Conservation (phyloP, 1,284 basidiomycete species). For the Singerocomus rubriflavus region DNA sequence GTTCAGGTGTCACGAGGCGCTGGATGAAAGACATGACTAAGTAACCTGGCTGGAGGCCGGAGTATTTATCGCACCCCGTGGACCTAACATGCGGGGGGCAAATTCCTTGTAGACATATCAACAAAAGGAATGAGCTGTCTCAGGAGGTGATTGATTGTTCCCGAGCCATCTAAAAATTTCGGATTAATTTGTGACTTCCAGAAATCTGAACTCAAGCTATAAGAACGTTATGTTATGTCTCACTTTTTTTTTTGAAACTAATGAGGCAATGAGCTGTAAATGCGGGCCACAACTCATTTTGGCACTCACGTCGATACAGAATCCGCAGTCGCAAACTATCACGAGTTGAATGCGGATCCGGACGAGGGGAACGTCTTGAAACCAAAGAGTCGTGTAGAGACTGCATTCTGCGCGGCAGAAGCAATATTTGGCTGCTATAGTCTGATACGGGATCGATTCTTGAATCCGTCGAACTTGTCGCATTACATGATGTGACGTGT, state of each 20-base stretch:
- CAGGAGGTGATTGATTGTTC: too few species aligned
- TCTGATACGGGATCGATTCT: too few species aligned
- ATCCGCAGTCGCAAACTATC: too few species aligned
- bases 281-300: neutral
- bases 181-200: neutral
- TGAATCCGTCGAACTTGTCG: too few species aligned
- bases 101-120: neutral
- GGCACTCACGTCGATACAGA: neutral
- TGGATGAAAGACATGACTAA: conserved; percentile 14
- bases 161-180: neutral
- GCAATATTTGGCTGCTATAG: too few species aligned
- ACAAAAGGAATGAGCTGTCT: neutral
- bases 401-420: too few species aligned
- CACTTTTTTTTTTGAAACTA: neutral
- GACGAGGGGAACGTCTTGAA: too few species aligned
- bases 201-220: neutral
- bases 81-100: neutral
- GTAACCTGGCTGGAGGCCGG: neutral
- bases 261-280: neutral
- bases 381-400: too few species aligned
- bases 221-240: neutral
- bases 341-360: too few species aligned
- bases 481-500: neutral
- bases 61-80: neutral
- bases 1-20: conserved; percentile 17